Percentiles rank a stretch among this genome's conserved stretches.
phyloP scores from a whole-genome alignment of 108 stramenopile genomes.

The Ochromonas danica region DNA sequence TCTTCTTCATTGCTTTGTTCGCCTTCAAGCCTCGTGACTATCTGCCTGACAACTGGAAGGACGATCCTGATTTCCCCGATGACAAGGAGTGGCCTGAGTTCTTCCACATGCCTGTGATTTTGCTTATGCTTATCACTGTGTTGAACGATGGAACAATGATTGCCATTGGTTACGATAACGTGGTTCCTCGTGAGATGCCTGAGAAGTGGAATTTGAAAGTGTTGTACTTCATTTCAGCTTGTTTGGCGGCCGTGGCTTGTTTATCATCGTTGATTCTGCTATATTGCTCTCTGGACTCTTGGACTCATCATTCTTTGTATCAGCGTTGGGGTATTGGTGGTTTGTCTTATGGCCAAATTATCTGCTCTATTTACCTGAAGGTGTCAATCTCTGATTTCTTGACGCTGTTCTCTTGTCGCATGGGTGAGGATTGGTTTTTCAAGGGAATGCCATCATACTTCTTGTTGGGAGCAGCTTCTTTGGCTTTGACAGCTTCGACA shows the following conservation, averaged over 20 bases:
- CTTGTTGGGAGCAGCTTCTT: conserved; percentile 22
- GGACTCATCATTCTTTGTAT: not conserved
- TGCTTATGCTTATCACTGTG: conserved; percentile 72
- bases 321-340: conserved; percentile 29
- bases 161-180: conserved; percentile 76
- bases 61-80: conserved; percentile 21
- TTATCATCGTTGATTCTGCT: conserved; percentile 38
- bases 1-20: conserved; percentile 59
- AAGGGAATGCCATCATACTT: not conserved
- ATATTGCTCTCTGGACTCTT: conserved; percentile 24
- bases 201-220: conserved; percentile 33
- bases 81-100: conserved; percentile 33
- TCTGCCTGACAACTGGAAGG: conserved; percentile 41
- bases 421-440: conserved; percentile 37
- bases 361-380: conserved; percentile 38
- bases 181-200: not conserved
- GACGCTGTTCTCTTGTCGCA: conserved; percentile 38
- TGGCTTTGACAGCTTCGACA: conserved; percentile 39
- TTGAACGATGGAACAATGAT: conserved; percentile 78
- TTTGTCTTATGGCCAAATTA: conserved; percentile 35
- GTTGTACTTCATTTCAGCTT: conserved; percentile 35
- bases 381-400: conserved; percentile 43
- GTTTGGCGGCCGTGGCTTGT: conserved; percentile 39
- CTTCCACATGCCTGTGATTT: conserved; percentile 65
- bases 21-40: conserved; percentile 54